Evolutionary conservation across 163 green algal genomes (phyloP).

Genomic region (Chloroidium sp.): DNA sequence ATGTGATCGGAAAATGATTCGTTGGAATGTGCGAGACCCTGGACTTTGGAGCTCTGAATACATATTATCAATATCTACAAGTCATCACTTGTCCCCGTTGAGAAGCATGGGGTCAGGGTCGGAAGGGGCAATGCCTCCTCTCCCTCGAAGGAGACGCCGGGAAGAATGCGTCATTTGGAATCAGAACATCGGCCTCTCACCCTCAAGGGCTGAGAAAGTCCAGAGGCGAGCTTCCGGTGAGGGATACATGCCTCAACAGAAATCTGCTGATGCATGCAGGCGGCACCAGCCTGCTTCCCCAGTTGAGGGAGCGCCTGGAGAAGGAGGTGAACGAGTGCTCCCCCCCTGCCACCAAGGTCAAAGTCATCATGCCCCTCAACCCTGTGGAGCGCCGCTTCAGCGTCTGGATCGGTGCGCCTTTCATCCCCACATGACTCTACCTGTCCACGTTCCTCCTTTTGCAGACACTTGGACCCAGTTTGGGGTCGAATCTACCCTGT

Average conservation of each 20-base stretch:
- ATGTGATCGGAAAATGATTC: not conserved
- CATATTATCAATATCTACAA: too few species aligned
- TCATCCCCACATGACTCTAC: not conserved
- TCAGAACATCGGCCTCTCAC: too few species aligned
- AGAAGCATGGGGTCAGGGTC: too few species aligned
- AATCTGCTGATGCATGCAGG: slow-evolving; percentile 24
- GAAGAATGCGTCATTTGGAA: too few species aligned
- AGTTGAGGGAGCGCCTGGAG: slow-evolving; percentile 80
- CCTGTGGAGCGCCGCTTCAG: slow-evolving; percentile 71
- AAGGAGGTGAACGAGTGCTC: slow-evolving; percentile 66
- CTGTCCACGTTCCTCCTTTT: not conserved
- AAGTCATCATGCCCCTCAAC: slow-evolving; percentile 73
- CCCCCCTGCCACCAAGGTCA: slow-evolving; percentile 65
- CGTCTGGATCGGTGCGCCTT: slow-evolving; percentile 81
- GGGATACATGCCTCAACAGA: too few species aligned
- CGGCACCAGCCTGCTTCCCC: slow-evolving; percentile 51
- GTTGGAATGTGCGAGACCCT: too few species aligned
- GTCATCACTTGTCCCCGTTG: too few species aligned
- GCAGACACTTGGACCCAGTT: not conserved
- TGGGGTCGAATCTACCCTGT: not conserved
- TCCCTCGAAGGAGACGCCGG: too few species aligned
- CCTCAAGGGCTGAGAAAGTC: too few species aligned
- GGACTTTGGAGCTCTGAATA: too few species aligned
- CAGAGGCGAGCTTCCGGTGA: too few species aligned
- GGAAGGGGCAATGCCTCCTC: too few species aligned